Evolutionary conservation across 2,329 filamentous ascomycete species (phyloP), one percentile per base, ranked within the genome.

Genomic region (Microsporum audouinii): DNA sequence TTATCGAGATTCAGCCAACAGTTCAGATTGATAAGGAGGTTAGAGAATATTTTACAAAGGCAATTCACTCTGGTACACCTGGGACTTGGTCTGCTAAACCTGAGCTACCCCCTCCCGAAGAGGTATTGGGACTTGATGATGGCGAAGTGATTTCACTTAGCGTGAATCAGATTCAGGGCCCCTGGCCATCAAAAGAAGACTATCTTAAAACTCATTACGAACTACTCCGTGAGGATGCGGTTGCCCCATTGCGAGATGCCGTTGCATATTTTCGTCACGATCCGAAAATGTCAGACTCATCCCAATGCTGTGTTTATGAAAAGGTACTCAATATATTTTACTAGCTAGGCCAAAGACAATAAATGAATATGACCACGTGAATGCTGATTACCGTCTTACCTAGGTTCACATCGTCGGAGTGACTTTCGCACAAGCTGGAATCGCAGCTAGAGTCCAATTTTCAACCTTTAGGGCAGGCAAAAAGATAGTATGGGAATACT

Each of bases 151-250:
- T 77, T 1, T 66, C 73, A 2, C 69, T 85, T 0, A 73, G 76
- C 0, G 67, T 75, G 0, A 89, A 89, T 66, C 75, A 75, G 5
- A 75, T 85, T 23, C 64, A 80, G 0, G 77, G 78, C 0, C 76
- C 84, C 0, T 92, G 86, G 78, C 64, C 73, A 0, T 83, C 78
- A 3, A 86, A 82, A 53, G 78, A 84, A 0, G 77, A 79, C 0
- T 96, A 95, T 62, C 76, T 96, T 0, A 77, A 83, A 36, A 81
- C 84, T 0, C 88, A 95, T 57, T 95, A 94, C 69, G 78, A 84
- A 2, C 80, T 96, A 1, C 78, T 90, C 5, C 81, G 91, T 2
- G 88, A 90, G 68, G 90, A 96, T 69, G 82, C 84, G 0, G 77
- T 88, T 2, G 82, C 87, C 10, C 81, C 85, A 0, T 77, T 96